Conservation (phyloP, 2,329 filamentous ascomycete species). For the Byssochlamys sp. region DNA sequence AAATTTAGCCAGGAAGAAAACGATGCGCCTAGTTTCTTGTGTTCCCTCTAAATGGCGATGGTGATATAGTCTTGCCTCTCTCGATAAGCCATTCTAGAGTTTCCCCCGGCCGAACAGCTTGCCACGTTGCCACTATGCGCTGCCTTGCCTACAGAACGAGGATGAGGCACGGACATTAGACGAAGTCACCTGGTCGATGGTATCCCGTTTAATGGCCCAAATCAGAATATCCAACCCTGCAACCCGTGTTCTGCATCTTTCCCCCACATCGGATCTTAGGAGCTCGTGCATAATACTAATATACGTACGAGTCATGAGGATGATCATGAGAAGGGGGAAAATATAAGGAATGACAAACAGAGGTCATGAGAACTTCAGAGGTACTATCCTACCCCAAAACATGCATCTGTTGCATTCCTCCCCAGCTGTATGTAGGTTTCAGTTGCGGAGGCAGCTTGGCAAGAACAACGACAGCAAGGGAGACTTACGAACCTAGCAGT, state of each 20-base stretch:
- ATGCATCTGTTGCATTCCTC: not conserved
- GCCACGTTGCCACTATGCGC: not conserved
- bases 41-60: not conserved
- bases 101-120: not conserved
- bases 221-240: not conserved
- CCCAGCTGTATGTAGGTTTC: too few species aligned
- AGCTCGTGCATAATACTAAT: not conserved
- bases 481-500: too few species aligned
- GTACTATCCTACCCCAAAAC: not conserved
- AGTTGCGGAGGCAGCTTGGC: not conserved
- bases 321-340: not conserved
- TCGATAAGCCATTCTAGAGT: not conserved
- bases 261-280: not conserved
- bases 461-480: too few species aligned
- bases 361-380: not conserved
- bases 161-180: not conserved
- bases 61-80: not conserved
- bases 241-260: not conserved
- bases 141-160: not conserved
- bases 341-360: not conserved
- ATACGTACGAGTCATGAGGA: not conserved
- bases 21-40: not conserved
- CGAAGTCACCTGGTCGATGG: not conserved
- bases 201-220: not conserved
- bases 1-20: not conserved